Evolutionary conservation across 192 early-diverging fungal genomes (phyloP).

Genomic region (Linnemannia schmuckeri): DNA sequence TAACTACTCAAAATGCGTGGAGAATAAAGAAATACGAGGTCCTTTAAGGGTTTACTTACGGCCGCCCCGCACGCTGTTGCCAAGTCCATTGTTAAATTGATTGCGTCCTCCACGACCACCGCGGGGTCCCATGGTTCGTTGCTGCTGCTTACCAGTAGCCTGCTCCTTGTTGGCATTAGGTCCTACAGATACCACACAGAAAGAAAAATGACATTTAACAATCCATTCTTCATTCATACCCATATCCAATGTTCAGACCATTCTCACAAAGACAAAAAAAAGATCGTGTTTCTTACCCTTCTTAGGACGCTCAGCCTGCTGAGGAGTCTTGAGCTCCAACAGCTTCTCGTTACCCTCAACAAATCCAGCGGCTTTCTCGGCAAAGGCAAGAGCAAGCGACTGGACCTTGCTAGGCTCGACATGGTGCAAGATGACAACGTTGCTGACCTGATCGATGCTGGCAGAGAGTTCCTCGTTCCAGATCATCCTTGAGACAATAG

Average conservation of each 20-base stretch:
- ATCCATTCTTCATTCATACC: background rate
- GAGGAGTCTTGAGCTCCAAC: constrained; percentile 75
- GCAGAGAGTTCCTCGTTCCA: constrained; percentile 91
- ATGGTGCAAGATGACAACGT: constrained; percentile 85
- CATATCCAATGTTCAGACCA: background rate
- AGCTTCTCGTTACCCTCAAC: constrained; percentile 93
- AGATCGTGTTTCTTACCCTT: constrained; percentile 9
- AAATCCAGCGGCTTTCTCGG: constrained; percentile 87
- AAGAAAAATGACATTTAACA: background rate
- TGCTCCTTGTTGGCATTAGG: constrained; percentile 22
- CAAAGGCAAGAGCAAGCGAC: constrained; percentile 84
- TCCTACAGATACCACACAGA: background rate
- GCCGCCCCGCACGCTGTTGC: constrained; percentile 31
- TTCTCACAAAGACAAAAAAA: background rate
- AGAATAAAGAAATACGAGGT: background rate
- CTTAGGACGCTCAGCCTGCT: constrained; percentile 32
- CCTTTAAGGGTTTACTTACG: constrained; percentile 11
- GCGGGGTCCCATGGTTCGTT: constrained; percentile 19
- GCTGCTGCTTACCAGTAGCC: constrained; percentile 28
- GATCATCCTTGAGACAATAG: constrained; percentile 93
- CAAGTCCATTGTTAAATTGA: constrained; percentile 38
- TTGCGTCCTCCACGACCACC: constrained; percentile 27
- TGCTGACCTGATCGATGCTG: constrained; percentile 86
- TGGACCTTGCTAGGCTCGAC: constrained; percentile 82
- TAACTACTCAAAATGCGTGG: background rate